Evolutionary conservation across 2,329 filamentous ascomycete species (phyloP), one percentile per base, ranked within the genome.

Genomic region (Lojkania enalia): DNA sequence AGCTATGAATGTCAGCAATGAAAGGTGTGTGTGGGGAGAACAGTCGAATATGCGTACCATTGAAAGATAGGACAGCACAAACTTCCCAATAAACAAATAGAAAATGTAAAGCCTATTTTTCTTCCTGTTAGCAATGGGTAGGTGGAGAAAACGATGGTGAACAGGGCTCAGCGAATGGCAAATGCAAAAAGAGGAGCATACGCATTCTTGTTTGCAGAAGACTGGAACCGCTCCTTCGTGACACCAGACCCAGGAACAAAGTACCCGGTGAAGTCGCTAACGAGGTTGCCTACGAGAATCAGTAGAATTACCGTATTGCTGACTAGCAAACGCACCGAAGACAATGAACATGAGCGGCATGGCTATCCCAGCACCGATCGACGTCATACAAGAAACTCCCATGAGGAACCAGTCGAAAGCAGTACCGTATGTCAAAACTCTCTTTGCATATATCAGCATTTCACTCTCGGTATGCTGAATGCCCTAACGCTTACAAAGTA

Each of bases 271-370:
- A 85, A 84, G 6, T 75, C 69, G 5, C 78, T 77, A 35, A 83
- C 74, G 1, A 68, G 61, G 43, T 68, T 60, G 20, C 67, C 61
- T 69, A 48, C 37, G 5, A 3, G 30, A 11, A 16, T 7, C 30
- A 15, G 9, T 33, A 7, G 9, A 33, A 33, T 33, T 9, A 9
- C 7, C 9, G 30, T 16, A 32, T 19, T 25, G 20, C 5, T 25
- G 5, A 16, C 20, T 18, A 2, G 29, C 20, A 9, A 20, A 29
- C 27, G 67, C 65, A 52, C 80, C 80, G 59, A 84, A 81, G 5
- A 84, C 71, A 29, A 84, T 69, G 27, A 82, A 80, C 79, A 85
- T 83, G 23, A 83, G 54, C 0, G 80, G 80, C 5, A 80, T 59
- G 0, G 66, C 54, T 40, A 66, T 55, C 1, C 68, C 68, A 13